Percentiles rank a stretch among this genome's conserved stretches.
phyloP scores from a whole-genome alignment of 768 basidiomycete genomes.

The Boletus pseudo-olivaceus region DNA sequence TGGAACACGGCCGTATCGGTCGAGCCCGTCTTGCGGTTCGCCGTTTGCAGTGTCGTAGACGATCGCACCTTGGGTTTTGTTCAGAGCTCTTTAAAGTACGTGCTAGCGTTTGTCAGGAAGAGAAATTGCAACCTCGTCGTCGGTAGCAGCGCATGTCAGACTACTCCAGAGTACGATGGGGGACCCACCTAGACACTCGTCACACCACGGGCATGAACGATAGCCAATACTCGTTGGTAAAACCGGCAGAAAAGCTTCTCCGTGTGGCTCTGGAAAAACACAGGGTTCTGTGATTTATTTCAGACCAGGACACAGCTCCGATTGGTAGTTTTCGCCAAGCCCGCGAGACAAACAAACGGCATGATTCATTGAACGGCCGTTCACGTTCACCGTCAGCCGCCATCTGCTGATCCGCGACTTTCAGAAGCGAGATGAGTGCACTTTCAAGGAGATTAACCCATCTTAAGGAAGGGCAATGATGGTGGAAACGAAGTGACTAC shows the following conservation, averaged over 20 bases:
- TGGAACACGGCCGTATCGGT: neutral
- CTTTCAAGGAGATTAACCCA: neutral
- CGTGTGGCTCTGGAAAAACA: neutral
- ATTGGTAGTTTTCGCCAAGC: neutral
- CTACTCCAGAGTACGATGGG: neutral
- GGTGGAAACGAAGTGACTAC: neutral
- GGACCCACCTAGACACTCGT: neutral
- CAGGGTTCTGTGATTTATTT: neutral
- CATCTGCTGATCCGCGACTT: neutral
- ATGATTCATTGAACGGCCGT: neutral
- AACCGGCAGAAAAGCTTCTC: neutral
- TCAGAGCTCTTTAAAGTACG: too few species aligned
- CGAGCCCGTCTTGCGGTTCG: neutral
- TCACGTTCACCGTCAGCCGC: neutral
- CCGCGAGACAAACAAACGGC: neutral
- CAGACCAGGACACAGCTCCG: neutral
- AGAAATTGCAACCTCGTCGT: neutral
- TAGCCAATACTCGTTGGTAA: too few species aligned
- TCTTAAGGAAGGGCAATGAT: neutral
- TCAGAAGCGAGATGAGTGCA: neutral
- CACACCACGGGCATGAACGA: neutral
- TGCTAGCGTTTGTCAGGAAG: neutral
- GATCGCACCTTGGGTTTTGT: too few species aligned
- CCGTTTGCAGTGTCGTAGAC: neutral
- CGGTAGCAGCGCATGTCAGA: neutral